These are phyloP conservation scores for Rhizopus microsporus DNA, from an alignment of 371 early-diverging fungal species.

Conservation along the genomic window DNA sequence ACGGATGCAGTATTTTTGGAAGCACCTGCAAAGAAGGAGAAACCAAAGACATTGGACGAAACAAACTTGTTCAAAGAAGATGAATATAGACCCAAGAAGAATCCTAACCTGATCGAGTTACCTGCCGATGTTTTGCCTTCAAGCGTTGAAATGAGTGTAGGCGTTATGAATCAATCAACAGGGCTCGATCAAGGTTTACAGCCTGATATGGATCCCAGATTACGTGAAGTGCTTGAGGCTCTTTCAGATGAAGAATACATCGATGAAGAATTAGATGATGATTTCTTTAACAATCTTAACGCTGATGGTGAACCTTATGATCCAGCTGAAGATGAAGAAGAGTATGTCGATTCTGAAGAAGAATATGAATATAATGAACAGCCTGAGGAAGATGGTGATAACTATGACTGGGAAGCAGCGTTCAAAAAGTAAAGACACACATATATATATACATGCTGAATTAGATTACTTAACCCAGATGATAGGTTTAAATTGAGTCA, in stretches of 20 bases:
- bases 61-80: slow-evolving; percentile 15
- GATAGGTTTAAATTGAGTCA: slow-evolving; percentile 50
- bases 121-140: slow-evolving; percentile 82
- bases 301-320: slow-evolving; percentile 49
- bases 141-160: slow-evolving; percentile 52
- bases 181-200: slow-evolving; percentile 65
- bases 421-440: slow-evolving; percentile 61
- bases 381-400: slow-evolving; percentile 35
- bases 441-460: neutral
- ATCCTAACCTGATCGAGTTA: slow-evolving; percentile 51
- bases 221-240: slow-evolving; percentile 89
- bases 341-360: slow-evolving; percentile 21
- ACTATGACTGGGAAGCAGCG: slow-evolving; percentile 66
- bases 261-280: slow-evolving; percentile 67
- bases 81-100: slow-evolving; percentile 24
- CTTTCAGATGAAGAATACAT: slow-evolving; percentile 88
- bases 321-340: slow-evolving; percentile 46
- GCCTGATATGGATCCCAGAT: slow-evolving; percentile 75
- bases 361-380: slow-evolving; percentile 54
- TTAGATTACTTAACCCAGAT: neutral
- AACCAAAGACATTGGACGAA: slow-evolving; percentile 33
- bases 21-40: slow-evolving; percentile 54
- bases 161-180: slow-evolving; percentile 42
- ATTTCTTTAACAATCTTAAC: slow-evolving; percentile 71
- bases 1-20: slow-evolving; percentile 82